Evolutionary conservation across 139 green algal genomes (phyloP).

Genomic region (Picochlorum sp.): DNA sequence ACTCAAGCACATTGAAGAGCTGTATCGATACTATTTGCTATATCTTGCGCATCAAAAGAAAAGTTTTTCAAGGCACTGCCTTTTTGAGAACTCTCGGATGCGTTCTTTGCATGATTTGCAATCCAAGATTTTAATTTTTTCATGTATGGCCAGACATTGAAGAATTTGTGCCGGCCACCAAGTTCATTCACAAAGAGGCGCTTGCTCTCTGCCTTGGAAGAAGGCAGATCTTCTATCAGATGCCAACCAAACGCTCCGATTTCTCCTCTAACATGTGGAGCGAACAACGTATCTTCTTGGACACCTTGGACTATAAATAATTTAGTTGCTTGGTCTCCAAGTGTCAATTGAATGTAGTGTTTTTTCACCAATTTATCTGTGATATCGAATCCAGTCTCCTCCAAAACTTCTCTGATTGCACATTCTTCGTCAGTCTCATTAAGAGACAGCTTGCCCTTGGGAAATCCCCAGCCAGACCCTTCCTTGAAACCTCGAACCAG

Average conservation of each 20-base stretch:
- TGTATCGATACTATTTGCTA: neutral
- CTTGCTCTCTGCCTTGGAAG: conserved; percentile 30
- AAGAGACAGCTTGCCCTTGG: conserved; percentile 81
- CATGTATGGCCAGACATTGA: conserved; percentile 65
- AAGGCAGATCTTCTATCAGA: conserved; percentile 45
- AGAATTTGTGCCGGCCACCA: conserved; percentile 67
- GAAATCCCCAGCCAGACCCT: conserved; percentile 82
- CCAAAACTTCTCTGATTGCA: conserved; percentile 75
- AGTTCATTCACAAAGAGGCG: conserved; percentile 55
- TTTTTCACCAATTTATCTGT: conserved; percentile 26
- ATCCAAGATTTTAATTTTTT: conserved; percentile 52
- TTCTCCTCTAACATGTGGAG: conserved; percentile 48
- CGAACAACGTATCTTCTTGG: conserved; percentile 54
- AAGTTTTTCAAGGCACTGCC: neutral
- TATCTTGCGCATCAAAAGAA: conserved; percentile 1
- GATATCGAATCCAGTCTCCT: conserved; percentile 74
- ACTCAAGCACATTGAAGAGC: too few relatives aligned
- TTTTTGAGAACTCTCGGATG: neutral
- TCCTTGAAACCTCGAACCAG: conserved; percentile 77
- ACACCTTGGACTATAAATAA: conserved; percentile 62
- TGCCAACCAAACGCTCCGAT: conserved; percentile 78
- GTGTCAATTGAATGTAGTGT: conserved; percentile 53
- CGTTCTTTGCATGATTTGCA: neutral
- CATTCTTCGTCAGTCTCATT: conserved; percentile 72
- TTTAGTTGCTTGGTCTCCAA: conserved; percentile 51